These are phyloP conservation scores for Blastocystis hominis DNA, from an alignment of 352 stramenopile genomes.

Conservation along the genomic window DNA sequence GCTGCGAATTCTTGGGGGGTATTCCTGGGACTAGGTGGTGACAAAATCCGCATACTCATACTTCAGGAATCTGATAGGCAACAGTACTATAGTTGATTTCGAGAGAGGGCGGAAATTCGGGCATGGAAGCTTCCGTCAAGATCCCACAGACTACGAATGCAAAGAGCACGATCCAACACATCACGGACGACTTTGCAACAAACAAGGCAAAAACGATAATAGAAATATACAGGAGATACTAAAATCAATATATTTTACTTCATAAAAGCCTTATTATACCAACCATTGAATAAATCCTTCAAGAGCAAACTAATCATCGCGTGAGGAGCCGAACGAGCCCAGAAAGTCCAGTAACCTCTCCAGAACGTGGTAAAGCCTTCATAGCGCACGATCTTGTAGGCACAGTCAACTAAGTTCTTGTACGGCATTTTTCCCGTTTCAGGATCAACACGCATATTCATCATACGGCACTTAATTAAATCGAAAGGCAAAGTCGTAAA, in stretches of 20 bases:
- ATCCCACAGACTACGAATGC: background rate
- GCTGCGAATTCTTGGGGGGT: background rate
- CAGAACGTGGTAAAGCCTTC: conserved; percentile 89
- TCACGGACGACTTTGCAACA: background rate
- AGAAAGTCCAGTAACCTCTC: conserved; percentile 93
- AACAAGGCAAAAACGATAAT: background rate
- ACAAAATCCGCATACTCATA: background rate
- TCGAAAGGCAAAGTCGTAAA: conserved; percentile 95
- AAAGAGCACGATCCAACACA: background rate
- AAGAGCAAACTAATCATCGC: conserved; percentile 96
- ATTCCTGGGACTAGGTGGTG: background rate
- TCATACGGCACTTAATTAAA: conserved; percentile 91
- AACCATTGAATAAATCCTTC: conserved; percentile 69
- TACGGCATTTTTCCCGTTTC: conserved; percentile 81
- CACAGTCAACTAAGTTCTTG: conserved; percentile 82
- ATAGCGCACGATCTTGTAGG: conserved; percentile 80
- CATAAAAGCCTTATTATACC: conserved; percentile 48
- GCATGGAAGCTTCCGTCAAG: background rate
- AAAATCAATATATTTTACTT: background rate
- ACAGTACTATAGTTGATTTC: background rate
- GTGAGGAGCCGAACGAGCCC: conserved; percentile 91
- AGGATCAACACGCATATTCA: conserved; percentile 87
- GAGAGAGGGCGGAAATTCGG: background rate
- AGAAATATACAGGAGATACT: background rate
- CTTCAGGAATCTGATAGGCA: conserved; percentile 30